phyloP scores from a whole-genome alignment of 108 stramenopile species.

The Fragilariopsis cylindrus region DNA sequence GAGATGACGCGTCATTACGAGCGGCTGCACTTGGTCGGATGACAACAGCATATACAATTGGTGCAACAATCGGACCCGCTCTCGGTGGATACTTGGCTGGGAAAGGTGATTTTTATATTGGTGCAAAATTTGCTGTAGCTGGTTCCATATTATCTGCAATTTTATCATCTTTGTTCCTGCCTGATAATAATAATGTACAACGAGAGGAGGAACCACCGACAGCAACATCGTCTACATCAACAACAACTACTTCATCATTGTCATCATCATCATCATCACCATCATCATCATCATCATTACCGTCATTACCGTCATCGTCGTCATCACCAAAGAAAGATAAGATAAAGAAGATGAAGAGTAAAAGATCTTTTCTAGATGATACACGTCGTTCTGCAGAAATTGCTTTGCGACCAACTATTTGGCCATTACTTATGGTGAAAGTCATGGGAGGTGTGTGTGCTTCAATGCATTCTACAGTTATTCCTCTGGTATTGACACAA shows the following conservation, averaged over 20 bases:
- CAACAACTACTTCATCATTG: background rate
- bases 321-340: background rate
- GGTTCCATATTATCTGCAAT: constrained; percentile 66
- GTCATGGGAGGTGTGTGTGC: constrained; percentile 63
- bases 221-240: background rate
- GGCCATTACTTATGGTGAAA: constrained; percentile 69
- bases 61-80: constrained; percentile 74
- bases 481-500: constrained; percentile 62
- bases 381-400: constrained; percentile 25
- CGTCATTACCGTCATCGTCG: no score
- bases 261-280: no score
- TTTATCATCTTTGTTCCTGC: constrained; percentile 53
- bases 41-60: constrained; percentile 81
- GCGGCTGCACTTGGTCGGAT: constrained; percentile 74
- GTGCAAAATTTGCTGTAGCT: constrained; percentile 71
- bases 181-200: constrained; percentile 14
- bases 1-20: constrained; percentile 37
- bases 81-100: constrained; percentile 70
- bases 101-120: constrained; percentile 56
- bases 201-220: background rate
- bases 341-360: background rate
- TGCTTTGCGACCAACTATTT: constrained; percentile 43
- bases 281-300: no score
- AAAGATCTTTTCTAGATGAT: constrained; percentile 40
- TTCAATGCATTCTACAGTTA: constrained; percentile 58